A percentile compares a stretch with the other conserved stretches of the same genome.
Conservation (phyloP, 176 grass and related monocot species). For the Poa annua region DNA sequence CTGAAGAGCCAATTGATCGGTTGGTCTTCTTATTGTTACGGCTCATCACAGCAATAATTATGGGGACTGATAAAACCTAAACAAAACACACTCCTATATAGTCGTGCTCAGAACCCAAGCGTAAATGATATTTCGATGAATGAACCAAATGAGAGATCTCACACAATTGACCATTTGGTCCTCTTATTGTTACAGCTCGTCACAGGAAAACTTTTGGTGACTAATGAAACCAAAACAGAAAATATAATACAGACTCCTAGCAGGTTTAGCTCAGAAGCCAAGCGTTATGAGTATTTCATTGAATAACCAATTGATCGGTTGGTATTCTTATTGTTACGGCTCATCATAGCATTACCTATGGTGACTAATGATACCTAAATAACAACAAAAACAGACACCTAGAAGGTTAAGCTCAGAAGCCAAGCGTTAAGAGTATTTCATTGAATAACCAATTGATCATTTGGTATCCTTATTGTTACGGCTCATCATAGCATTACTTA, state of each 20-base stretch:
- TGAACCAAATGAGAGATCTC: too few species aligned
- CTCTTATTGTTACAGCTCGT: constrained; percentile 53
- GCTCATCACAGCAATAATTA: too few species aligned
- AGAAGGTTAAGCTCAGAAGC: constrained; percentile 68
- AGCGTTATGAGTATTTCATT: constrained; percentile 74
- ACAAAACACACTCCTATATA: too few species aligned
- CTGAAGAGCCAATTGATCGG: too few species aligned
- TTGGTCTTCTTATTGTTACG: constrained; percentile 5
- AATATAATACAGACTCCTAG: background rate
- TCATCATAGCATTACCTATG: constrained; percentile 60
- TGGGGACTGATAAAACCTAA: too few species aligned
- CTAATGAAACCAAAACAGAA: background rate
- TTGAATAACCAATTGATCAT: constrained; percentile 53
- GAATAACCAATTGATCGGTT: constrained; percentile 58
- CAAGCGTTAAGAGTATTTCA: constrained; percentile 84
- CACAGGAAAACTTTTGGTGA: constrained; percentile 38
- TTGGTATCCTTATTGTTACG: constrained; percentile 60
- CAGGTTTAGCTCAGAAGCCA: constrained; percentile 75
- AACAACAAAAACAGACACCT: background rate
- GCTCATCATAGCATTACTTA: constrained; percentile 62
- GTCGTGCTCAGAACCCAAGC: too few species aligned
- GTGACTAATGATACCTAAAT: background rate
- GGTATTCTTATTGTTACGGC: constrained; percentile 61
- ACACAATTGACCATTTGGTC: constrained; percentile 24
- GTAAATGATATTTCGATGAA: too few species aligned